Conservation (phyloP, 2,329 filamentous ascomycete genomes). For the Paecilomyces niveus region DNA sequence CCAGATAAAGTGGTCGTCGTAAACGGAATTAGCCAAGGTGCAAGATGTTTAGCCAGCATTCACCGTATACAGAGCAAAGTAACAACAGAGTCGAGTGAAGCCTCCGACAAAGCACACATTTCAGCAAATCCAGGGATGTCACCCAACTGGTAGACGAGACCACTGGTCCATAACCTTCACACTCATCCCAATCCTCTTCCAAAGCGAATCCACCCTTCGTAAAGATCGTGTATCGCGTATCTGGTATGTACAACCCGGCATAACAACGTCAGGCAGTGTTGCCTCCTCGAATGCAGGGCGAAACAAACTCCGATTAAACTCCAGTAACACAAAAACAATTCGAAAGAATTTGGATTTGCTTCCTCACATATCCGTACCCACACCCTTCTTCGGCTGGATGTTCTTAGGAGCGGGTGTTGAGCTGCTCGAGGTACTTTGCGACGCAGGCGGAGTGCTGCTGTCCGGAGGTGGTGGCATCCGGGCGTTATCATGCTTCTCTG, state of each 20-base stretch:
- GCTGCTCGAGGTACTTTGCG: not conserved
- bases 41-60: not conserved
- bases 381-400: not conserved
- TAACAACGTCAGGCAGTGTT: not conserved
- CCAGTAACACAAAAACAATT: not conserved
- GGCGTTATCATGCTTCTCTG: constrained; percentile 61
- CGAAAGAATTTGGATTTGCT: not conserved
- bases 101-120: not conserved
- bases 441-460: not conserved
- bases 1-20: not conserved
- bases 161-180: not conserved
- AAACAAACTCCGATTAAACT: not conserved
- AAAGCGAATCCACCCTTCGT: not conserved
- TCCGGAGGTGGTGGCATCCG: constrained; percentile 4
- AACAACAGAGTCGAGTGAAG: not conserved
- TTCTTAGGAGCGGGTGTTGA: constrained; percentile 1
- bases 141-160: not conserved
- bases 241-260: not conserved
- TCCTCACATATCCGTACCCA: not conserved
- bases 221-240: not conserved
- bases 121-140: not conserved
- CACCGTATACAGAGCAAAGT: not conserved
- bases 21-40: not conserved
- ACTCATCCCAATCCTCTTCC: not conserved
- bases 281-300: not conserved